A percentile compares a stretch with the other conserved stretches of the same genome.
phyloP scores from a whole-genome alignment of 768 basidiomycete species.

The Trametes cinnabarina region DNA sequence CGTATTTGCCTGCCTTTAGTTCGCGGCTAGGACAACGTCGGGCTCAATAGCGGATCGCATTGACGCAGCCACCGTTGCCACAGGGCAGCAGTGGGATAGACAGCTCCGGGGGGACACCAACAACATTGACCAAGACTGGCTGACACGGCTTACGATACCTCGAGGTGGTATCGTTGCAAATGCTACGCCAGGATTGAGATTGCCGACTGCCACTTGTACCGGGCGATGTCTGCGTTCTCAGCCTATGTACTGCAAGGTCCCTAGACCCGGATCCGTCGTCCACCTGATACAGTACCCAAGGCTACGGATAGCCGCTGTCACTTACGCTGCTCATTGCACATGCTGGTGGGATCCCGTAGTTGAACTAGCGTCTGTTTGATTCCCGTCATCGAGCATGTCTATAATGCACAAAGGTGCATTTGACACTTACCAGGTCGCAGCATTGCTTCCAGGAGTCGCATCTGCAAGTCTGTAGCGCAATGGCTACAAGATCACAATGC shows the following conservation, averaged over 20 bases:
- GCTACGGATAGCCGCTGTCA: not conserved
- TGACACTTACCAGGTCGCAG: not conserved
- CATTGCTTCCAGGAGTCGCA: not conserved
- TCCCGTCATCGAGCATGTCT: no score
- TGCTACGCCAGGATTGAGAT: conserved; percentile 2
- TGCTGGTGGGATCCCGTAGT: no score
- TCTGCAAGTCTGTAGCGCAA: no score
- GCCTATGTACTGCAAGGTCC: conserved; percentile 5
- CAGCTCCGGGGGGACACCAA: not conserved
- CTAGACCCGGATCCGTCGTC: not conserved
- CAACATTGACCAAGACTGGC: no score
- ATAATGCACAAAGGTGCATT: not conserved
- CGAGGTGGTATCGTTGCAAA: not conserved
- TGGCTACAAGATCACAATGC: not conserved
- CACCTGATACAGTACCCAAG: not conserved
- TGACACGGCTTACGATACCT: no score
- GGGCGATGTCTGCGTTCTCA: conserved; percentile 11
- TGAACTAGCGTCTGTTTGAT: no score
- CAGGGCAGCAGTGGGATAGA: not conserved
- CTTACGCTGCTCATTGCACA: no score
- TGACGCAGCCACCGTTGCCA: not conserved
- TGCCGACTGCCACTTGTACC: conserved; percentile 7
- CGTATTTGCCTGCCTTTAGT: not conserved
- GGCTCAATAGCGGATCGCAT: not conserved
- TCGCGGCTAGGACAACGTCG: not conserved